Evolutionary conservation across 768 basidiomycete species (phyloP).

Genomic region (Podaxis pistillaris): DNA sequence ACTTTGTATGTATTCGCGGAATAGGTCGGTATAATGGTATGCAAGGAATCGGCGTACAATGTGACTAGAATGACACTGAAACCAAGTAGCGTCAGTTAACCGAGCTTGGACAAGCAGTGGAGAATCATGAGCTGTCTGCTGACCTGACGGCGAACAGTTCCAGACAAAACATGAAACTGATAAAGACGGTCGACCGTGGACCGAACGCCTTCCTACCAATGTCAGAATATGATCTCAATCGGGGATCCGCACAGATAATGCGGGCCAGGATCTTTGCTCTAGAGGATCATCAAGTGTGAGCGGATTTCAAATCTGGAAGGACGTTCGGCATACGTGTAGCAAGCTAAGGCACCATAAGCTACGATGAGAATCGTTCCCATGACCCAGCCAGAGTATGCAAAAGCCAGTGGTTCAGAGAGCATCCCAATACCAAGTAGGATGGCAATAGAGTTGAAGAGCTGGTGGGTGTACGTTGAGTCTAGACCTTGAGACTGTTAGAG

Average conservation of each 20-base stretch:
- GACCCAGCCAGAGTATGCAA: constrained; percentile 89
- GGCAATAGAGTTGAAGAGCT: constrained; percentile 90
- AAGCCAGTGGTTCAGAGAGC: constrained; percentile 87
- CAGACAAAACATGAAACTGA: constrained; percentile 76
- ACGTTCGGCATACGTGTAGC: constrained; percentile 72
- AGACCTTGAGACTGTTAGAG: neutral
- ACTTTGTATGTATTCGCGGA: constrained; percentile 75
- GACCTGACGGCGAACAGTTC: constrained; percentile 85
- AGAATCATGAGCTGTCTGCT: constrained; percentile 15
- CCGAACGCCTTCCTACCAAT: constrained; percentile 91
- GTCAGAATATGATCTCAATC: constrained; percentile 81
- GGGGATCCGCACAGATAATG: constrained; percentile 68
- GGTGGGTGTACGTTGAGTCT: neutral
- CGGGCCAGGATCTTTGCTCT: constrained; percentile 87
- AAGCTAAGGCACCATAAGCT: constrained; percentile 76
- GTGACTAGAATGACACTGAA: constrained; percentile 83
- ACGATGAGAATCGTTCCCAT: constrained; percentile 72
- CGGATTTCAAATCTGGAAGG: neutral
- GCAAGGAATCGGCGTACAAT: constrained; percentile 83
- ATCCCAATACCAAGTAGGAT: constrained; percentile 88
- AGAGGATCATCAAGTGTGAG: constrained; percentile 2
- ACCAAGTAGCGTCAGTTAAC: neutral
- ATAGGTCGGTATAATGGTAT: constrained; percentile 66
- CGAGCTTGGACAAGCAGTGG: neutral
- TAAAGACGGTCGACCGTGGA: constrained; percentile 57